phyloP scores from a whole-genome alignment of 2,329 filamentous ascomycete species.

The Fusarium devonianum region DNA sequence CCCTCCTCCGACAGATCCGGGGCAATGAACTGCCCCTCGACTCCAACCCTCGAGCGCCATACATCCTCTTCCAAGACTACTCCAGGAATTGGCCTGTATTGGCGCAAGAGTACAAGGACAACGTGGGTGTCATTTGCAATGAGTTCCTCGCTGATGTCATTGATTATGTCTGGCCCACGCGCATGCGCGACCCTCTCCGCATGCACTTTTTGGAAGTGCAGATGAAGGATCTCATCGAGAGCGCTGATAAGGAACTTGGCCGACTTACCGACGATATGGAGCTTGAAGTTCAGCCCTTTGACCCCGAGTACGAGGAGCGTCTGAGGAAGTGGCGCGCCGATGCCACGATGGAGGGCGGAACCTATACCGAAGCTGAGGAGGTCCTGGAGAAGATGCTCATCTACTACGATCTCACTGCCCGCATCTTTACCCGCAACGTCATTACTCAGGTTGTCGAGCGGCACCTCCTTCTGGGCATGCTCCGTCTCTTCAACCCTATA shows the following conservation, averaged over 20 bases:
- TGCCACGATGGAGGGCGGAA: constrained; percentile 52
- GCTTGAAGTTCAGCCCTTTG: constrained; percentile 61
- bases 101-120: constrained; percentile 62
- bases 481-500: constrained; percentile 60
- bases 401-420: constrained; percentile 61
- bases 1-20: constrained; percentile 57
- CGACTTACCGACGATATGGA: constrained; percentile 59
- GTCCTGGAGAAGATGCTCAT: constrained; percentile 64
- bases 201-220: constrained; percentile 58
- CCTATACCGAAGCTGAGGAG: constrained; percentile 60
- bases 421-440: constrained; percentile 60
- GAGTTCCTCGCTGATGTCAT: constrained; percentile 61
- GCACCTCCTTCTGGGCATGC: constrained; percentile 59
- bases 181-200: constrained; percentile 60
- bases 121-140: constrained; percentile 61
- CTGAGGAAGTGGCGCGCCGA: constrained; percentile 56
- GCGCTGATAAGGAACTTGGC: constrained; percentile 55
- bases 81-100: constrained; percentile 61
- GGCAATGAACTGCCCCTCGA: constrained; percentile 62
- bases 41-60: constrained; percentile 60
- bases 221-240: constrained; percentile 56
- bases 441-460: constrained; percentile 62
- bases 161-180: constrained; percentile 57
- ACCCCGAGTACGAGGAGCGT: constrained; percentile 61
- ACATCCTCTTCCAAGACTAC: constrained; percentile 62